phyloP scores from a whole-genome alignment of 495 filamentous ascomycete species.

The Aspergillus olivimuriae region DNA sequence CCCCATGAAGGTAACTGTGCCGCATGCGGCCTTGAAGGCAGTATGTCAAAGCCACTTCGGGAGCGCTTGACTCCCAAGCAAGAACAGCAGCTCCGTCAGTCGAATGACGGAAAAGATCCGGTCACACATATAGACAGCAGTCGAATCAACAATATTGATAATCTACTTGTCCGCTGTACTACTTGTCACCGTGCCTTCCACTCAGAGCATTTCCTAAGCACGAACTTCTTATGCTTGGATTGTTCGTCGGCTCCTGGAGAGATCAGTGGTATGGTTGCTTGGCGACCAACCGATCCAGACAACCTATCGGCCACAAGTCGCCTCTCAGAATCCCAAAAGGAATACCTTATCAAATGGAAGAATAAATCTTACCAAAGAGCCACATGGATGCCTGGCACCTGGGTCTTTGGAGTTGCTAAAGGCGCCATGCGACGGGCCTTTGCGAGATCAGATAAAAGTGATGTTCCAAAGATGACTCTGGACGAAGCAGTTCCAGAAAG shows the following conservation, averaged over 20 bases:
- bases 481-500: conserved; percentile 82
- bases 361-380: conserved; percentile 69
- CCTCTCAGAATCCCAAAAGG: conserved; percentile 63
- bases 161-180: conserved; percentile 76
- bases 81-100: conserved; percentile 72
- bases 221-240: conserved; percentile 67
- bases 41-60: conserved; percentile 63
- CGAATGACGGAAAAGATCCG: conserved; percentile 74
- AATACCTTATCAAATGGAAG: conserved; percentile 90
- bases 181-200: conserved; percentile 77
- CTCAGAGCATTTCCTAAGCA: conserved; percentile 65
- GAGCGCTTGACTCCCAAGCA: conserved; percentile 63
- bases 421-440: conserved; percentile 66
- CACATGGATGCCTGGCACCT: conserved; percentile 80
- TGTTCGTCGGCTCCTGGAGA: conserved; percentile 56
- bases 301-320: conserved; percentile 38
- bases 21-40: conserved; percentile 53
- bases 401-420: conserved; percentile 74
- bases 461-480: conserved; percentile 59
- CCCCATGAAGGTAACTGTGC: conserved; percentile 69
- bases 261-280: conserved; percentile 71
- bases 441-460: conserved; percentile 55
- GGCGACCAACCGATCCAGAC: conserved; percentile 61
- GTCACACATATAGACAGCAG: conserved; percentile 52
- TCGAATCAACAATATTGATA: conserved; percentile 66